Evolutionary conservation across 169 alveolate genomes (phyloP), one percentile per base, ranked within the genome.

Genomic region (Cryptosporidium ryanae): DNA sequence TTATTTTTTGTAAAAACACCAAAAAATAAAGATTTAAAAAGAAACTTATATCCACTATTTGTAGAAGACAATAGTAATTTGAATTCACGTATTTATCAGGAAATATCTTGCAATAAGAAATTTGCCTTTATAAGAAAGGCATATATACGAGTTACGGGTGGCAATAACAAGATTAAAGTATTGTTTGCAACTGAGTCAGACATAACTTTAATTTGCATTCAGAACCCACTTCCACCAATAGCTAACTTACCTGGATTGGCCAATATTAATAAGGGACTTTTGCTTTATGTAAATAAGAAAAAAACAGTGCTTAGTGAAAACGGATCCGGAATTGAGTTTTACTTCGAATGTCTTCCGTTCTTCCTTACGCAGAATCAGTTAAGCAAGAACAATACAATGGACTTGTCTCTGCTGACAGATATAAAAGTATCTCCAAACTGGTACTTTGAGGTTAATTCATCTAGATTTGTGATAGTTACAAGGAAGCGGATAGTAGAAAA

Each of bases 261-360:
- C 15, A 38, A 38, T 38, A 31, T 29, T 2, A 7, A n/a, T 32
- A 34, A 31, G 23, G 83, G 83, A 7, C 23, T 68, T 0, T 18
- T 68, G 1, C 63, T 76, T 43, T 76, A 57, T 31, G 63, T 76
- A 17, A 34, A 65, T 17, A 31, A 23, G 7, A 76, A 76, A 31
- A 59, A 76, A 44, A 21, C 27, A n/a, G 13, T 52, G 27, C 21
- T n/a, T 52, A 52, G 6, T 52, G 63, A 52, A 21, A 38, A 38
- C 46, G 8, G 46, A 38, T 52, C 63, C 15, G 66, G 50, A 29
- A 50, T 27, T 21, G 21, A 76, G 46, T 59, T 8, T 12, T 59
- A 59, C n/a, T 76, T 76, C 12, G 15, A 76, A 23, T 76, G 87
- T 29, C 76, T 59, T 27, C 71, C 71, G 27, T 76, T 52, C 18